Conservation (phyloP, 2,329 filamentous ascomycete species). For the Anisogramma anomala region DNA sequence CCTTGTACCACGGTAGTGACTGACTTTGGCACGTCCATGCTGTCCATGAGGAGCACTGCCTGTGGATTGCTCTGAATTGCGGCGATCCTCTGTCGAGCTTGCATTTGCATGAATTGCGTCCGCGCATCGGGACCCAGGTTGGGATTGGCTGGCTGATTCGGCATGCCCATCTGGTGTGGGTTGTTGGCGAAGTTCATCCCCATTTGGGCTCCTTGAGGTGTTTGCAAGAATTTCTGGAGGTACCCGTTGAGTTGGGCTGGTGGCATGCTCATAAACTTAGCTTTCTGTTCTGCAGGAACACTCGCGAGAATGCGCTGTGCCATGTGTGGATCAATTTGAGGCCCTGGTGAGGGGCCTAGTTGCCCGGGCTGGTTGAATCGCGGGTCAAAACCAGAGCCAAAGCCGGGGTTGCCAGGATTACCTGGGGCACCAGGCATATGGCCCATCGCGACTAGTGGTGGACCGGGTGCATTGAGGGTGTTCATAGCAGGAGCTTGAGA, state of each 20-base stretch:
- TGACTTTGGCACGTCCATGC: conserved; percentile 33
- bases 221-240: conserved; percentile 31
- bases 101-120: conserved; percentile 16
- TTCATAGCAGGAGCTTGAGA: conserved; percentile 50
- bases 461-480: conserved; percentile 43
- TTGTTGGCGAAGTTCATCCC: conserved; percentile 12
- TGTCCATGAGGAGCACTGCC: conserved; percentile 31
- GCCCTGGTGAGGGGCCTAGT: conserved; percentile 27
- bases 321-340: conserved; percentile 27
- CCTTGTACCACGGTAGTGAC: conserved; percentile 19
- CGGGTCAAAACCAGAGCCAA: conserved; percentile 39
- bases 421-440: conserved; percentile 31
- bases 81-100: conserved; percentile 8
- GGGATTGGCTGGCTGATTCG: conserved; percentile 14
- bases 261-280: conserved; percentile 31
- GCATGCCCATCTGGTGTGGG: conserved; percentile 11
- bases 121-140: conserved; percentile 13
- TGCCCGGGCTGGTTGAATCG: conserved; percentile 40
- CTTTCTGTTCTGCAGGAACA: conserved; percentile 36
- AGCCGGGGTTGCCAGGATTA: conserved; percentile 34
- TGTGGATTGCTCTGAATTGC: conserved; percentile 19
- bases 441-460: conserved; percentile 33
- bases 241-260: conserved; percentile 41
- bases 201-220: conserved; percentile 17
- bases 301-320: conserved; percentile 31